Conservation (phyloP, 345 rosid species). For the Moringa oleifera region DNA sequence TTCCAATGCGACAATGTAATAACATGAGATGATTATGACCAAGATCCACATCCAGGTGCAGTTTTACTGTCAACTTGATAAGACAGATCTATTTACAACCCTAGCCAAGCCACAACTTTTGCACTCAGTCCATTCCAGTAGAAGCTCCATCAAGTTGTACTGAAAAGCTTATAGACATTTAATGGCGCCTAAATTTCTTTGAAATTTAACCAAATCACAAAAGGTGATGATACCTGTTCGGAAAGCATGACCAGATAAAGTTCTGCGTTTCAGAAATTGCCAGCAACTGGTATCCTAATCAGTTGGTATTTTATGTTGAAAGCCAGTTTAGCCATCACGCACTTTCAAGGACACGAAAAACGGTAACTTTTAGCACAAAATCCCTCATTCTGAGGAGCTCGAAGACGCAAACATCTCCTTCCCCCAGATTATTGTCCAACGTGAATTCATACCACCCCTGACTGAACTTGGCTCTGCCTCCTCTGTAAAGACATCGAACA, state of each 20-base stretch:
- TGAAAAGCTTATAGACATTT: neutral
- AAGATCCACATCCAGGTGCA: slow-evolving; percentile 10
- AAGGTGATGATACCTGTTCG: slow-evolving; percentile 15
- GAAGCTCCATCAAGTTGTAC: slow-evolving; percentile 5
- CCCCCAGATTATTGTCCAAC: slow-evolving; percentile 73
- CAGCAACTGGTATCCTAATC: slow-evolving; percentile 10
- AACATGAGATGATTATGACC: slow-evolving; percentile 12
- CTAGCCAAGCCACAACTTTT: slow-evolving; percentile 30
- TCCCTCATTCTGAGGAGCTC: slow-evolving; percentile 72
- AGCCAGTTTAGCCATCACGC: slow-evolving; percentile 17
- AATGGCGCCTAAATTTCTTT: slow-evolving; percentile 8
- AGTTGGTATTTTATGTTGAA: slow-evolving; percentile 10
- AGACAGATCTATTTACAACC: slow-evolving; percentile 38
- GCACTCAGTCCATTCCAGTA: slow-evolving; percentile 16
- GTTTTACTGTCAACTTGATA: slow-evolving; percentile 23
- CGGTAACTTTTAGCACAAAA: slow-evolving; percentile 71
- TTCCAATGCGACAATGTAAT: slow-evolving; percentile 6
- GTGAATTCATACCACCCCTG: slow-evolving; percentile 95
- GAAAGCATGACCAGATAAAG: slow-evolving; percentile 8
- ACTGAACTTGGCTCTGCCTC: slow-evolving; percentile 79
- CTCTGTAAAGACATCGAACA: slow-evolving; percentile 82
- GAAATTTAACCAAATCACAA: slow-evolving; percentile 14
- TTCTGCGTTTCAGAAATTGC: slow-evolving; percentile 18
- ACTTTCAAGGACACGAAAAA: slow-evolving; percentile 49
- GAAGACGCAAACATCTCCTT: slow-evolving; percentile 83